A percentile compares a stretch with the other conserved stretches of the same genome.
Conservation (phyloP, 306 rosid species). For the Quercus suber region DNA sequence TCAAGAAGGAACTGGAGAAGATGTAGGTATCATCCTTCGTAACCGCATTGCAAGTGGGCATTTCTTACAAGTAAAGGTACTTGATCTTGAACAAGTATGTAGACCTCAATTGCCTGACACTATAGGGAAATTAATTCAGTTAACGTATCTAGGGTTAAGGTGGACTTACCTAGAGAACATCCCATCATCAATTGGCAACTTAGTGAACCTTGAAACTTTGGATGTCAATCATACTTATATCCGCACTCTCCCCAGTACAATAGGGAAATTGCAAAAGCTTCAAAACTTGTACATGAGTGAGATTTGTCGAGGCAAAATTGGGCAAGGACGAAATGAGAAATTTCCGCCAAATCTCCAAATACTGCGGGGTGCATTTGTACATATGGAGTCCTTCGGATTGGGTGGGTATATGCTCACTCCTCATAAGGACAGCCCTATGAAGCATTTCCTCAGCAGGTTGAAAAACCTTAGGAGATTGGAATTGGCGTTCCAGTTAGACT, state of each 20-base stretch:
- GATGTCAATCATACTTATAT: constrained; percentile 42
- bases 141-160: constrained; percentile 44
- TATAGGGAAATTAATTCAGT: constrained; percentile 20
- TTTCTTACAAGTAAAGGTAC: constrained; percentile 17
- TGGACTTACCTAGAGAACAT: constrained; percentile 33
- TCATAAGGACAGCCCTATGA: too few relatives aligned
- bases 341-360: constrained; percentile 27
- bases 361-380: constrained; percentile 36
- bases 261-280: constrained; percentile 33
- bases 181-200: constrained; percentile 28
- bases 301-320: constrained; percentile 13
- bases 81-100: constrained; percentile 45
- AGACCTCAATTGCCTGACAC: constrained; percentile 33
- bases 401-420: too few relatives aligned
- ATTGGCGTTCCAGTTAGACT: too few relatives aligned
- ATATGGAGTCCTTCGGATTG: constrained; percentile 3
- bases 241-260: constrained; percentile 25
- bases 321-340: neutral
- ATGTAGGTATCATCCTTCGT: constrained; percentile 12
- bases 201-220: constrained; percentile 32
- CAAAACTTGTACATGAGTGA: constrained; percentile 34
- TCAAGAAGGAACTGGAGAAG: constrained; percentile 37
- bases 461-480: too few relatives aligned
- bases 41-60: constrained; percentile 6
- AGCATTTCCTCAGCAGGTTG: too few relatives aligned